Base-by-base conservation (phyloP, 2,329 filamentous ascomycete species). In the Cordyceps cicadae region DNA sequence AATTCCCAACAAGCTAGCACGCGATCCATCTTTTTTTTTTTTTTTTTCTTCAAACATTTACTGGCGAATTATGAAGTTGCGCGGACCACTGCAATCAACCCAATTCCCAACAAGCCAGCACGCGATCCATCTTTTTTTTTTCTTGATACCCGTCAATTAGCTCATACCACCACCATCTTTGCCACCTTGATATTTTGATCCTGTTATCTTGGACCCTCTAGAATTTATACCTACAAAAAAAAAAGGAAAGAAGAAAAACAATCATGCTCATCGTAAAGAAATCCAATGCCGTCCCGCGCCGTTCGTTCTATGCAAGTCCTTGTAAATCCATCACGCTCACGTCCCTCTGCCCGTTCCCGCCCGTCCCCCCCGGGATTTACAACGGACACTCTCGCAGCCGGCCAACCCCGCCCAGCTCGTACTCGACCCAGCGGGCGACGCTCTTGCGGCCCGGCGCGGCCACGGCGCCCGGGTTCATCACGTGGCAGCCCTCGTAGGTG, bases 401-500 rank as follows among this genome's bases (percentile, higher is more conserved):
- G 1, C 88, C 89, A 60, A 81, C 79, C 54, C 78, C 81, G 29
- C 84, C 80, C 49, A 90, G 73, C 72, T 89, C 88, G 76, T 93
- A 97, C 76, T 97, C 94, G 1, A 93, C 81, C 93, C 94, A 97
- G 64, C 87, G 81, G 6, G 86, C 89, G 7, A 87, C 83, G 4
- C 86, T 85, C 64, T 85, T 83, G 58, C 86, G 81, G 0, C 87
- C 87, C 0, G 83, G 77, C 0, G 90, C 86, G 26, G 95, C 80
- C 54, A 99, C 74, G 54, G 82, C 81, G 6, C 92, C 91, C 0
- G 94, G 92, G 71, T 99, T 99, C 83, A 99, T 87, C 39, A 97
- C 92, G 75, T 94, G 90, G 70, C 94, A 97, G 0, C 92, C 93
- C 73, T 96, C 93, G 70, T 97, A 97, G 15, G 90, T 96, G 65